These are phyloP conservation scores for Taxawa tesnikishii DNA, from an alignment of 2,329 filamentous ascomycete species.

Conservation along the genomic window DNA sequence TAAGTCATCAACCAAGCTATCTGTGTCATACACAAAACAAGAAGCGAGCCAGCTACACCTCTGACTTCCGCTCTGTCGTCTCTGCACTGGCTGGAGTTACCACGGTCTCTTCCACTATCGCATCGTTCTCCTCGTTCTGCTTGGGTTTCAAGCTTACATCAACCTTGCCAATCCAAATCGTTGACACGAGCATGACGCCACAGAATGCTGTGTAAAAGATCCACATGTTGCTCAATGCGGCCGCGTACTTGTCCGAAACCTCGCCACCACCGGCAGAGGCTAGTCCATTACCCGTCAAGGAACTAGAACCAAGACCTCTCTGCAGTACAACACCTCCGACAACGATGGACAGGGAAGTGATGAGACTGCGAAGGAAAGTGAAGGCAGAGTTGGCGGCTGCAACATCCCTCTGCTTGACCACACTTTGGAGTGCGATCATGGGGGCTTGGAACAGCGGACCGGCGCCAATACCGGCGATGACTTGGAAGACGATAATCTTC, in stretches of 20 bases:
- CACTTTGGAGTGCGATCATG: constrained; percentile 42
- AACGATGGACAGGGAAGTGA: constrained; percentile 35
- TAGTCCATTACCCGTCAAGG: constrained; percentile 14
- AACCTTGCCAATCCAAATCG: constrained; percentile 3
- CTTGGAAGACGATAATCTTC: constrained; percentile 34
- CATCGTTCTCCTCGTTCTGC: background rate
- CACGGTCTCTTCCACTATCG: background rate
- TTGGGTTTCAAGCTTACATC: background rate
- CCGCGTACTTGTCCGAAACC: constrained; percentile 21
- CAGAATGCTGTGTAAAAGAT: constrained; percentile 34
- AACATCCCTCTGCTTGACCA: constrained; percentile 35
- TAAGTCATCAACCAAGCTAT: no score
- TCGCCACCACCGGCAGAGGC: constrained; percentile 2
- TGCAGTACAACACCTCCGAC: constrained; percentile 40
- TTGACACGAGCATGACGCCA: constrained; percentile 2
- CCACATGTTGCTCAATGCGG: constrained; percentile 37
- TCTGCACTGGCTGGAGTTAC: no score
- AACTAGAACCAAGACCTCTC: constrained; percentile 23
- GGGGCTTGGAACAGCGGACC: constrained; percentile 43
- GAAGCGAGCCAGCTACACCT: no score
- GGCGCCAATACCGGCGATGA: constrained; percentile 38
- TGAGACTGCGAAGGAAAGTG: constrained; percentile 33
- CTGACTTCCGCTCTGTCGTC: no score
- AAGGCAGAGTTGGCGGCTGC: constrained; percentile 41
- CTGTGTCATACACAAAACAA: no score